A percentile compares a stretch with the other conserved stretches of the same genome.
Conservation (phyloP, 352 stramenopile genomes). For the Blastocystis sp. region DNA sequence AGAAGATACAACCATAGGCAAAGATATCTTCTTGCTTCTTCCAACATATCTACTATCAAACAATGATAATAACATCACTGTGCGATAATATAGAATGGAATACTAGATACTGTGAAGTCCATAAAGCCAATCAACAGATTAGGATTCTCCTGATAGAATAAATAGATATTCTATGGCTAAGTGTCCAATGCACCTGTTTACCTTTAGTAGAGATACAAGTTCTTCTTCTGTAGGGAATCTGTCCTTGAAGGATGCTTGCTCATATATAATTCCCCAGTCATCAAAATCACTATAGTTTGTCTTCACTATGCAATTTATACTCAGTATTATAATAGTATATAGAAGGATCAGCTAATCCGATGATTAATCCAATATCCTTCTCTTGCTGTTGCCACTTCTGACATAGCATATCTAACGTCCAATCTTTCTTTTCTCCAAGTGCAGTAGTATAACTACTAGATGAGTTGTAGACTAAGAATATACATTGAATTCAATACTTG, state of each 20-base stretch:
- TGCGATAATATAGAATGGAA: slow-evolving; percentile 17
- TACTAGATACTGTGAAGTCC: slow-evolving; percentile 7
- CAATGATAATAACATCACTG: background rate
- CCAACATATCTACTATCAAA: slow-evolving; percentile 1
- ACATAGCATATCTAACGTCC: slow-evolving; percentile 31
- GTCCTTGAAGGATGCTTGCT: background rate
- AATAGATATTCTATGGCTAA: background rate
- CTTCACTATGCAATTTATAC: background rate
- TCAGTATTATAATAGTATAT: slow-evolving; percentile 52
- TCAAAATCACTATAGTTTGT: slow-evolving; percentile 45
- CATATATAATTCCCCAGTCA: slow-evolving; percentile 47
- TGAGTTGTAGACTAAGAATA: background rate
- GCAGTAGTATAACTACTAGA: slow-evolving; percentile 10
- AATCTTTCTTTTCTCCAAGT: background rate
- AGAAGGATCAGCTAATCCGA: slow-evolving; percentile 18
- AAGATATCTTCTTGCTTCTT: background rate
- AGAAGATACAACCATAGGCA: background rate
- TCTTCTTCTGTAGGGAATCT: slow-evolving; percentile 31
- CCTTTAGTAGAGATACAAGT: background rate
- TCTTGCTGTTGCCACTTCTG: slow-evolving; percentile 46
- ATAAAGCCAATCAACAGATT: slow-evolving; percentile 20
- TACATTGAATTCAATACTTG: slow-evolving; percentile 40
- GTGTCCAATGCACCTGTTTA: background rate
- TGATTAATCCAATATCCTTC: slow-evolving; percentile 35
- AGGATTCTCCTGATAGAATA: slow-evolving; percentile 47